Evolutionary conservation across 1,284 basidiomycete genomes (phyloP).

Genomic region (Cryptococcus depauperatus): DNA sequence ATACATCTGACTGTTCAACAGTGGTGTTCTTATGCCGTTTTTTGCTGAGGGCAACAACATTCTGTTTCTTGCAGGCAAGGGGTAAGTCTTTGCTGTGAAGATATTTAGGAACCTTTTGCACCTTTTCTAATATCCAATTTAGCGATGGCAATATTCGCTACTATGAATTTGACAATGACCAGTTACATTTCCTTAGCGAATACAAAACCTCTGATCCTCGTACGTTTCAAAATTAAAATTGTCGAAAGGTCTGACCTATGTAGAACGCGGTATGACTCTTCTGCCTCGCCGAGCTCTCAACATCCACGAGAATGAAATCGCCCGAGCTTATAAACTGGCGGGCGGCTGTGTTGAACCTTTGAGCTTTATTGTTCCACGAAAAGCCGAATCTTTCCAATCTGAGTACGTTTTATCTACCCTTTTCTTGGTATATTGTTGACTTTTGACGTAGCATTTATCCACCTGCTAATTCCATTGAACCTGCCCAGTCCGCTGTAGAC

Average conservation of each 20-base stretch:
- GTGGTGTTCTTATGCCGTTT: conserved; percentile 95
- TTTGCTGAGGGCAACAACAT: conserved; percentile 87
- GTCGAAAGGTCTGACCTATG: neutral
- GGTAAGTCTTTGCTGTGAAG: conserved; percentile 37
- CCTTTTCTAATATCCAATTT: conserved; percentile 1
- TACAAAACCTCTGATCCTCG: conserved; percentile 79
- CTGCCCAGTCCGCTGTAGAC: conserved; percentile 70
- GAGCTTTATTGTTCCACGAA: conserved; percentile 86
- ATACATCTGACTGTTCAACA: conserved; percentile 1
- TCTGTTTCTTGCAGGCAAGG: conserved; percentile 71
- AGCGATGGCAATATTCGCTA: conserved; percentile 91
- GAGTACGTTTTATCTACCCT: conserved; percentile 29
- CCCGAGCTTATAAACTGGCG: conserved; percentile 84
- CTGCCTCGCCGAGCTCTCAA: conserved; percentile 81
- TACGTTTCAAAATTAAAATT: conserved; percentile 11
- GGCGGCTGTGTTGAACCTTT: conserved; percentile 73
- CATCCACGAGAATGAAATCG: conserved; percentile 88
- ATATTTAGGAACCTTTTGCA: neutral
- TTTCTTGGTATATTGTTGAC: neutral
- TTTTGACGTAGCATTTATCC: conserved; percentile 72
- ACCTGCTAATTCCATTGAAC: conserved; percentile 71
- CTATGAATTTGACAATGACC: conserved; percentile 88
- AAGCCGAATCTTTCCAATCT: conserved; percentile 47
- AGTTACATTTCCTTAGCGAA: conserved; percentile 70
- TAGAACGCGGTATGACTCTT: conserved; percentile 91